Percentiles rank a stretch among this genome's conserved stretches.
phyloP scores from a whole-genome alignment of 176 grass and related monocot species.

The Triticum dicoccoides region DNA sequence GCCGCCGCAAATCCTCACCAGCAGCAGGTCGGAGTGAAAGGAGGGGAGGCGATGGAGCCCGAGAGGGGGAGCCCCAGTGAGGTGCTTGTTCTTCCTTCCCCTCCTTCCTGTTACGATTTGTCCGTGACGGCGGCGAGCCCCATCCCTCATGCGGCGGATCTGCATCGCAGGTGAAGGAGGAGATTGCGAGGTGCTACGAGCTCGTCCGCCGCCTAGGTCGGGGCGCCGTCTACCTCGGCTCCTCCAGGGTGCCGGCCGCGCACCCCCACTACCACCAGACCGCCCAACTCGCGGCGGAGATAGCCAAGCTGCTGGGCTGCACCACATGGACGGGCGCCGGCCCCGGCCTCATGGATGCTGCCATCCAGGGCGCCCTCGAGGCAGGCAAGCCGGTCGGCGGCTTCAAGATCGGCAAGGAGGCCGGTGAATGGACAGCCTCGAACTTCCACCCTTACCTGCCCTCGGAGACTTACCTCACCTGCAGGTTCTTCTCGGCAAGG shows the following conservation, averaged over 20 bases:
- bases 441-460: slow-evolving; percentile 77
- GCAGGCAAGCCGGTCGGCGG: slow-evolving; percentile 59
- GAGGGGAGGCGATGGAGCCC: neutral
- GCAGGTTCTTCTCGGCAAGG: slow-evolving; percentile 92
- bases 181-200: slow-evolving; percentile 76
- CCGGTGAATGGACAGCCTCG: slow-evolving; percentile 77
- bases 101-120: neutral
- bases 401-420: slow-evolving; percentile 83
- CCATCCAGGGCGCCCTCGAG: slow-evolving; percentile 57
- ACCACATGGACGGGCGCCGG: slow-evolving; percentile 82
- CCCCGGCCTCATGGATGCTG: slow-evolving; percentile 88
- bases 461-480: slow-evolving; percentile 65
- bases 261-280: slow-evolving; percentile 69
- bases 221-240: slow-evolving; percentile 78
- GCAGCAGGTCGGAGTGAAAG: neutral
- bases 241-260: slow-evolving; percentile 49
- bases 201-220: slow-evolving; percentile 70
- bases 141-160: neutral
- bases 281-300: slow-evolving; percentile 60
- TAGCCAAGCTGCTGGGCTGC: slow-evolving; percentile 67
- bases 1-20: neutral
- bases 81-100: neutral
- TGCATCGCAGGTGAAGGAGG: slow-evolving; percentile 62
- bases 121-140: neutral
- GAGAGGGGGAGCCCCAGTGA: slow-evolving; percentile 44